Conservation (phyloP, 495 filamentous ascomycete species). For the Hypoxylon lienhwacheense region DNA sequence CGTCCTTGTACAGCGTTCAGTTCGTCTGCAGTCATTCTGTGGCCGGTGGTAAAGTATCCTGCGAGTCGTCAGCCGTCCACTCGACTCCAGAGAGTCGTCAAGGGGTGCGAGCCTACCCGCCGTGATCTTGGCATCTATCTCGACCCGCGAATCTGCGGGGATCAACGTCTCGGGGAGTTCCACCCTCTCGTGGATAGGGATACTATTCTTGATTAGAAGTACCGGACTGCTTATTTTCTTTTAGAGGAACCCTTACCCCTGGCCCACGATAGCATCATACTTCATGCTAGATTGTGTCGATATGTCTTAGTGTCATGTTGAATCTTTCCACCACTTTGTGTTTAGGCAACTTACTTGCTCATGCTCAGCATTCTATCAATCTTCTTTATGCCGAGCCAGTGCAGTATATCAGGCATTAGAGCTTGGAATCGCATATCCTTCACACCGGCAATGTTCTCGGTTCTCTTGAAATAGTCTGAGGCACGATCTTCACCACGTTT, state of each 20-base stretch:
- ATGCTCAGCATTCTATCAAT: constrained; percentile 99
- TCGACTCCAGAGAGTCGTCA: constrained; percentile 8
- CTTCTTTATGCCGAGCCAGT: constrained; percentile 98
- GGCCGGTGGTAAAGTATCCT: constrained; percentile 85
- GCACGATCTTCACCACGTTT: constrained; percentile 83
- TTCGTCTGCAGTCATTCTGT: constrained; percentile 84
- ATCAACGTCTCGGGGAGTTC: constrained; percentile 95
- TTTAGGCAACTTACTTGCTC: constrained; percentile 71
- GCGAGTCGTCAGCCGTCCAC: constrained; percentile 33
- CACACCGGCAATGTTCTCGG: constrained; percentile 95
- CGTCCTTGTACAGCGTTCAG: constrained; percentile 82
- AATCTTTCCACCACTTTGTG: constrained; percentile 9
- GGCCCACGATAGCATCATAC: constrained; percentile 94
- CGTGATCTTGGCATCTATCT: constrained; percentile 98
- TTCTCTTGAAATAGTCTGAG: constrained; percentile 96
- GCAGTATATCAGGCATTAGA: constrained; percentile 97
- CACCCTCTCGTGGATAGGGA: constrained; percentile 89
- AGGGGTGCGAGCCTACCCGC: constrained; percentile 72
- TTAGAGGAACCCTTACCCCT: constrained; percentile 60
- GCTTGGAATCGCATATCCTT: constrained; percentile 99
- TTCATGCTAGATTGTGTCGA: constrained; percentile 75
- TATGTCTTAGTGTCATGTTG: constrained; percentile 23
- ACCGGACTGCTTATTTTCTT: constrained; percentile 15
- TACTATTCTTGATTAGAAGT: constrained; percentile 50
- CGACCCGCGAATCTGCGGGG: constrained; percentile 90